phyloP scores from a whole-genome alignment of 2,329 filamentous ascomycete species.

The Fusarium sororula region DNA sequence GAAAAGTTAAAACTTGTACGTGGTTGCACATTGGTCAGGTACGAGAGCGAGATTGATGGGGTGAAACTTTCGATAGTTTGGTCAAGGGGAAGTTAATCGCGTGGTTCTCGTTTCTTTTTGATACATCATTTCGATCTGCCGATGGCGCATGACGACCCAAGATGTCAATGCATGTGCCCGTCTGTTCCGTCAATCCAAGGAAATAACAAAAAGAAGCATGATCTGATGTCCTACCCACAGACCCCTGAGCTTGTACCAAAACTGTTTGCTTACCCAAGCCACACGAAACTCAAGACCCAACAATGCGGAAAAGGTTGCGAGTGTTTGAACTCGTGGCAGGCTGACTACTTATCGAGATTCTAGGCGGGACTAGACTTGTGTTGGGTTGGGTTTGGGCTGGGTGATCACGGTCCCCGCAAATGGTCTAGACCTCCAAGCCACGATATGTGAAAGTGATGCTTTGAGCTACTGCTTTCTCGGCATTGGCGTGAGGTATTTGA shows the following conservation, averaged over 20 bases:
- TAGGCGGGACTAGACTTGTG: neutral
- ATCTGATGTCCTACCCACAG: neutral
- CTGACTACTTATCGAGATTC: neutral
- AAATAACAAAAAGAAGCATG: neutral
- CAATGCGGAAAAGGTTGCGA: neutral
- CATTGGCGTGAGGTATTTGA: neutral
- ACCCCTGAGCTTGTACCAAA: neutral
- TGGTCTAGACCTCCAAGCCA: constrained; percentile 27
- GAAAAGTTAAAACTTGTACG: neutral
- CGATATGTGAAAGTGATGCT: neutral
- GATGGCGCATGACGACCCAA: neutral
- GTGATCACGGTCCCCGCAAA: constrained; percentile 24
- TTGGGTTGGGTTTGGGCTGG: neutral
- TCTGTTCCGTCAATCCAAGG: neutral
- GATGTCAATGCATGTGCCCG: neutral
- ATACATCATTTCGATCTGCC: neutral
- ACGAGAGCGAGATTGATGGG: neutral
- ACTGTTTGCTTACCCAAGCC: neutral
- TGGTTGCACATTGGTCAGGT: neutral
- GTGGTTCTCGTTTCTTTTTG: neutral
- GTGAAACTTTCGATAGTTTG: neutral
- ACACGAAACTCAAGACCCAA: neutral
- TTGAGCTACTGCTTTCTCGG: neutral
- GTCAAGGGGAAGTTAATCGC: neutral
- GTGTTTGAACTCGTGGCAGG: neutral